Evolutionary conservation across 208 protist species (phyloP).

Genomic region (Zelonia costaricensis): DNA sequence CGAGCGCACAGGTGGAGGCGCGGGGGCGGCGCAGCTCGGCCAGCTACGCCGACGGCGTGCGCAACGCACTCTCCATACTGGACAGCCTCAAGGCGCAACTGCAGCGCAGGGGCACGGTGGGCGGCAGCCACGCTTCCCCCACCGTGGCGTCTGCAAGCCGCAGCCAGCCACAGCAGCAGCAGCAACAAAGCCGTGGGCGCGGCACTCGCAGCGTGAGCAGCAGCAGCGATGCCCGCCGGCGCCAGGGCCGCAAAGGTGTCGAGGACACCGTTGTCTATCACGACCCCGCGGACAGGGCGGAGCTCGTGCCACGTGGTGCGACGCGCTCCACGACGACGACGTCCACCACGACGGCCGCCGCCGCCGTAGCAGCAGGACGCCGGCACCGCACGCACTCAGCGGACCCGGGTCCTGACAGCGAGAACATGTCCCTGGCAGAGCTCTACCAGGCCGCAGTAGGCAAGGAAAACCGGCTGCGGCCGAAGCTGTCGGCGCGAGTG

Average conservation of each 20-base stretch:
- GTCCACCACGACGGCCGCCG: not conserved
- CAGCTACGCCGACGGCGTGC: constrained; percentile 55
- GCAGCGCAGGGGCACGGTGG: constrained; percentile 9
- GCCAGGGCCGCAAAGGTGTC: not conserved
- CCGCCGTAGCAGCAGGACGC: not conserved
- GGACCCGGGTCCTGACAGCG: constrained; percentile 8
- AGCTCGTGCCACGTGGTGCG: not conserved
- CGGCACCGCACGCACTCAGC: not conserved
- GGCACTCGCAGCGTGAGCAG: constrained; percentile 8
- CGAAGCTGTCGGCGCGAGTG: constrained; percentile 4
- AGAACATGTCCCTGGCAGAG: constrained; percentile 28
- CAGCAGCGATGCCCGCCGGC: constrained; percentile 22
- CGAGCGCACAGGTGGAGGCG: constrained; percentile 8
- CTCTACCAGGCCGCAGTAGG: constrained; percentile 20
- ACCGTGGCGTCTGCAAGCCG: constrained; percentile 22
- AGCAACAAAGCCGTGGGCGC: not conserved
- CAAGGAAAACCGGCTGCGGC: constrained; percentile 25
- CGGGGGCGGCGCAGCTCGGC: constrained; percentile 20
- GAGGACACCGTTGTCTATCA: constrained; percentile 24
- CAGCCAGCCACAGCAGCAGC: constrained; percentile 13
- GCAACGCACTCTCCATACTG: constrained; percentile 71
- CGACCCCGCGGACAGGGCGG: not conserved
- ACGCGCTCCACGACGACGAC: not conserved
- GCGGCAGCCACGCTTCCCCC: constrained; percentile 9
- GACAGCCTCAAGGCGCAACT: constrained; percentile 56